Evolutionary conservation across 2,329 filamentous ascomycete species (phyloP), one percentile per base, ranked within the genome.

Genomic region (Epichloe glyceriae): DNA sequence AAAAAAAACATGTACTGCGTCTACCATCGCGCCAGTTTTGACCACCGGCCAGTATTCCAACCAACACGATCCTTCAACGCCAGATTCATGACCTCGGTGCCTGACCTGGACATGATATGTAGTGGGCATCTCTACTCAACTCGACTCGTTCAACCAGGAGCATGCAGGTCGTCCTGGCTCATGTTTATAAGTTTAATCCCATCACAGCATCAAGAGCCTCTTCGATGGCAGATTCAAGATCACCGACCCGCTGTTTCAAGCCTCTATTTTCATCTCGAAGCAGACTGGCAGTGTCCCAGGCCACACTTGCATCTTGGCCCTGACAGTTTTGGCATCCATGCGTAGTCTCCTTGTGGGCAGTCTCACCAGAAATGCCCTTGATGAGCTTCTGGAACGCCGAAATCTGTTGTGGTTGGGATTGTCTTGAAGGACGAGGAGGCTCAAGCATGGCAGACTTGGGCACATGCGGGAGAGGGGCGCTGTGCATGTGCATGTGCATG

Each of bases 251-350:
- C 39, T 72, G 69, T 67, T 84, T 84, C 47, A 85, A 62, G 8
- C 73, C 72, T 58, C 70, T 74, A 56, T 85, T 85, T 68, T 85
- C 82, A 45, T 79, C 76, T 39, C 78, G 70, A 52, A 84, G 64
- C 45, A 82, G 55, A 49, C 73, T 72, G n/a, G 82, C 80, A 4
- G 80, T 82, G 58, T 83, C 74, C 80, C 80, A 84, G 4, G 80
- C 80, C 38, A 79, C 70, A 55, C 76, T 79, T 12, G 75, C 70
- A 49, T 78, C 75, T 57, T 75, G 73, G 12, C 80, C 79, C 49
- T 71, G 64, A 61, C 81, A 83, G 57, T 82, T 83, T 35, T 63
- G 58, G 57, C 80, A 83, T 59, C 61, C 62, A 22, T 54, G 50
- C 10, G 53, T 50, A 6, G 54, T 50, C n/a, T 52, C 60, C 37